Base-by-base conservation (phyloP, 2,329 filamentous ascomycete species). In the Pestalotiopsis sp. region DNA sequence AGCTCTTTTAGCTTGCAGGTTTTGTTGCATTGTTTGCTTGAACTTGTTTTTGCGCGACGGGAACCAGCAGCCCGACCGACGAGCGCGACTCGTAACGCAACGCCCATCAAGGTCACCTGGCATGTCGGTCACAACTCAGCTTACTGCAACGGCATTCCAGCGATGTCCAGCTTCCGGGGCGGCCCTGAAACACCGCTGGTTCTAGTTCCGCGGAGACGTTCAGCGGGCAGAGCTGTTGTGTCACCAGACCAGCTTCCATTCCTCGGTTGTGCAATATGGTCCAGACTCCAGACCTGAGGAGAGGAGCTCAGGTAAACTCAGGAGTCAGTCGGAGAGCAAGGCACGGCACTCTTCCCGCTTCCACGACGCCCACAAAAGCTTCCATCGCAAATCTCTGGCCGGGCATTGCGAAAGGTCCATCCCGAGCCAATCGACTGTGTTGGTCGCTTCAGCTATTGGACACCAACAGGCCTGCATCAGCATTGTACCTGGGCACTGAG, bases 171-270 rank as follows among this genome's bases (percentile, higher is more conserved):
- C 17, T 17, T 4, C 45, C 6, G 9, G 9, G 27, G 27, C 27
- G 27, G 27, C 6, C 45, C 45, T 52, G 45, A 52, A 52, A 52
- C 25, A 36, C 25, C 31, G 25, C 31, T 20, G 31, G 59, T 13
- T 36, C n/a, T n/a, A 36, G 13, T 36, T 61, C 59, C 59, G 59
- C 59, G 59, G 59, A 61, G 59, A 61, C 25, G 59, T 36, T 38
- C 12, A 36, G 7, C n/a, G 31, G 14, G 59, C 59, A 36, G 27
- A 36, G 27, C 27, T 61, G 59, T 61, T 36, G 59, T 61, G 59
- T 61, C 59, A 61, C 59, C 59, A 61, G 59, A 39, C 59, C 59
- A 36, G 27, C 27, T 31, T 31, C 27, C 27, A 31, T 31, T 31
- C 27, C 27, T 31, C 27, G 27, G 27, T 31, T 31, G 27, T 31